A percentile compares a stretch with the other conserved stretches of the same genome.
phyloP scores from a whole-genome alignment of 2,329 filamentous ascomycete species.

The Cercospora sojina region DNA sequence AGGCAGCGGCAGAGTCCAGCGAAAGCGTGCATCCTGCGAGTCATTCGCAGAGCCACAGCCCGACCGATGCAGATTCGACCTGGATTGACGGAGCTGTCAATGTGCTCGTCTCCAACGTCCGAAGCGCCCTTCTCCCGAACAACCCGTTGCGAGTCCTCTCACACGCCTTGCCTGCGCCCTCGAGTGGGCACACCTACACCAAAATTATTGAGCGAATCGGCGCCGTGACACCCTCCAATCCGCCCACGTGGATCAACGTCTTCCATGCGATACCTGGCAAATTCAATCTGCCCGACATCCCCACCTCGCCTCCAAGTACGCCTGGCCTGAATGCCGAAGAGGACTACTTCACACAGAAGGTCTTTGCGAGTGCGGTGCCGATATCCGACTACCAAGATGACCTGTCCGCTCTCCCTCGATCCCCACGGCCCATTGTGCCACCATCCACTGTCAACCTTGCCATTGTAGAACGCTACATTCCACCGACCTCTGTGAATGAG shows the following conservation, averaged over 20 bases:
- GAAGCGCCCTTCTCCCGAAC: conserved; percentile 34
- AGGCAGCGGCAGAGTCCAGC: not conserved
- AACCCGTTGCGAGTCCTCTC: conserved; percentile 58
- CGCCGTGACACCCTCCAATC: conserved; percentile 49
- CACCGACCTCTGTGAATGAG: conserved; percentile 59
- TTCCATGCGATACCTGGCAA: conserved; percentile 63
- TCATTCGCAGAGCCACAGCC: not conserved
- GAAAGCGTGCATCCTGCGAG: conserved; percentile 7
- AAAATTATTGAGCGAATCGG: conserved; percentile 58
- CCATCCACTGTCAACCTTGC: conserved; percentile 61
- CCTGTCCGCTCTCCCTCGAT: conserved; percentile 50
- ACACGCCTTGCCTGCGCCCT: conserved; percentile 60
- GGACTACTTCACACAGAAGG: conserved; percentile 61
- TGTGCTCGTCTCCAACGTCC: conserved; percentile 39
- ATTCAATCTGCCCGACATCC: conserved; percentile 61
- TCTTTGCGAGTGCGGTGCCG: conserved; percentile 62
- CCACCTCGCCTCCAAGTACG: conserved; percentile 62
- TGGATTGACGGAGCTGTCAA: conserved; percentile 35
- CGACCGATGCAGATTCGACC: not conserved
- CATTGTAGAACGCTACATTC: conserved; percentile 65
- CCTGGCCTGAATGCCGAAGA: conserved; percentile 52
- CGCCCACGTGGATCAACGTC: conserved; percentile 62
- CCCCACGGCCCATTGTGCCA: conserved; percentile 58
- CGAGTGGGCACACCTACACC: conserved; percentile 53
- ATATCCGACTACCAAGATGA: conserved; percentile 60